Conservation (phyloP, 148 eudicot genomes). For the Chenopodium suecicum region DNA sequence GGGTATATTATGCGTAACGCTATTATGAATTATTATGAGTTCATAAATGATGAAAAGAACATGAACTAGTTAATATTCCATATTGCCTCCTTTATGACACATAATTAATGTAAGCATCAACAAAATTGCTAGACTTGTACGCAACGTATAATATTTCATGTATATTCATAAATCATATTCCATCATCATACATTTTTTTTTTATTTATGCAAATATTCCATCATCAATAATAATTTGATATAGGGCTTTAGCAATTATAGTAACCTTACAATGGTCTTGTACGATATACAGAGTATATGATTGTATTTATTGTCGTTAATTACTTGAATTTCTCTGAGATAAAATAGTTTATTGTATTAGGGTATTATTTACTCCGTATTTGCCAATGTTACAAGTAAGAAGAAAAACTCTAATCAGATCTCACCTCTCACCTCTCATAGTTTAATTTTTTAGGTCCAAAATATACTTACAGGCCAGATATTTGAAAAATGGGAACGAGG, state of each 20-base stretch:
- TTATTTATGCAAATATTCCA: neutral
- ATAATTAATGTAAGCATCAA: constrained; percentile 11
- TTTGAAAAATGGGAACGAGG: too few relatives aligned
- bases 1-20: neutral
- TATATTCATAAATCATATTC: neutral
- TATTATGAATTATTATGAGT: neutral
- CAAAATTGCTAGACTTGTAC: constrained; percentile 8
- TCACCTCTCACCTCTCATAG: too few relatives aligned
- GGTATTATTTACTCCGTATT: too few relatives aligned
- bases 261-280: neutral
- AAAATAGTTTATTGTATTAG: too few relatives aligned
- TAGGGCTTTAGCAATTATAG: neutral
- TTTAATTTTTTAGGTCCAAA: too few relatives aligned
- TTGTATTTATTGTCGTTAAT: neutral
- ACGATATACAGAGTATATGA: neutral
- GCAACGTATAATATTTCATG: neutral
- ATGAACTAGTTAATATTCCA: neutral
- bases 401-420: too few relatives aligned
- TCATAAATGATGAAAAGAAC: neutral
- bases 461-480: too few relatives aligned
- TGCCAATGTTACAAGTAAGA: too few relatives aligned
- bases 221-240: neutral
- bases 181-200: neutral
- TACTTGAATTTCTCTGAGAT: too few relatives aligned
- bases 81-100: neutral